Base-by-base conservation (phyloP, 2,329 filamentous ascomycete genomes). In the Colletotrichum incanum region DNA sequence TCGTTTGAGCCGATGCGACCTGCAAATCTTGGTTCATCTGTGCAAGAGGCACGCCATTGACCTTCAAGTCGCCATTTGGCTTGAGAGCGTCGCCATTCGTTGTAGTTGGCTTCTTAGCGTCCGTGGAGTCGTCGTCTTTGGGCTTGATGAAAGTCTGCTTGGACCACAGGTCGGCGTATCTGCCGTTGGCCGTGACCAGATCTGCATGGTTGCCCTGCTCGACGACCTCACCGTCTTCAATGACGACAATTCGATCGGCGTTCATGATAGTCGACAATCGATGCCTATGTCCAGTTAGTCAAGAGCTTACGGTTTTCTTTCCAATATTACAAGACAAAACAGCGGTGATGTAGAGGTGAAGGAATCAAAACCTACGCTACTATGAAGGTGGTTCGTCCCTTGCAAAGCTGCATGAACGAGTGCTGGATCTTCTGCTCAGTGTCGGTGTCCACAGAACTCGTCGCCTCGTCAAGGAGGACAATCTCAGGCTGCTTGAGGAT, bases 401-500 rank as follows among this genome's bases (percentile, higher is more conserved):
- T 82, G 73, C 89, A 91, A 9, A 92, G 83, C 61, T 84, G 84
- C 69, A 83, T 83, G 65, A 93, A 86, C 0, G 91, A 91, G 41
- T 88, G 84, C 75, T 93, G 91, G 56, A 93, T 93, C 75, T 90
- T 88, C 67, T 90, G 88, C 79, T 93, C 91, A 1, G 90, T 93
- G 43, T 91, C 89, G 0, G 91, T 92, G 73, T 94, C 91, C 70
- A 96, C 91, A 8, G 93, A 91, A 47, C 92, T 94, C 5, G 94
- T 95, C 1, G 93, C 92, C 80, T 95, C 93, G 75, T 96, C 93
- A 0, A 96, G 86, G 49, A 96, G 86, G 12, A 96, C 90, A 72
- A 95, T 91, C 67, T 93, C 91, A 0, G 93, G 93, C 71, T 89
- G 88, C 80, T 94, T 93, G 74, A 95, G 84, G 59, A 96, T 88